Base-by-base conservation (phyloP, 1,139 yeast genomes). In the Candida anutae region DNA sequence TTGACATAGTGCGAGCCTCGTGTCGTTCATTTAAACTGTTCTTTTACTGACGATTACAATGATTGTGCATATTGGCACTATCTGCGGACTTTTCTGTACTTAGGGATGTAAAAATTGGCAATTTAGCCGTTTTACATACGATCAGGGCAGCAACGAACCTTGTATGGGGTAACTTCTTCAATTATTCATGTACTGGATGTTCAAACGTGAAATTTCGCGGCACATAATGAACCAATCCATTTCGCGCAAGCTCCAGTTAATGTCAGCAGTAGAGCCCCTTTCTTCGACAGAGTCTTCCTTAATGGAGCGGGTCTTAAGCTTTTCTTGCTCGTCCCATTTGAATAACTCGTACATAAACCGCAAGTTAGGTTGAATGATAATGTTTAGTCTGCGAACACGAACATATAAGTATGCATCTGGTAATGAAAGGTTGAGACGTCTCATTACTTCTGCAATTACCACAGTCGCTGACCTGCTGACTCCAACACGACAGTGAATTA, bases 161-260 rank as follows among this genome's bases (percentile, higher is more conserved):
- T n/a, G n/a, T n/a, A n/a, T n/a, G n/a, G n/a, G n/a, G n/a, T n/a
- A 23, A 27, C 13, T 12, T 18, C 22, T 11, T 17, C 23, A 32
- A 22, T 25, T 29, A 22, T 41, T 38, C 31, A 61, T 40, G 41
- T 76, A 78, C 1, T 80, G 82, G 39, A 68, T 66, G 53, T 88
- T 88, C 55, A 88, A 64, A 37, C 69, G 65, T 46, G 80, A 75
- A 35, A 88, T 83, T 44, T 87, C 94, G 25, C 94, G 70, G 51
- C 96, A 84, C 49, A 88, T 60, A n/a, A 82, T 67, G 47, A 76
- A 82, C 97, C 97, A 88, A 46, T 87, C 95, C 26, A 84, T 78
- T 38, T 78, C 87, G 21, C 94, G 58, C 22, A 75, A 50, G 53
- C 69, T 61, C 3, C 35, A 38, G 22, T 42, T 28, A 22, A 21